Percentiles rank a stretch among this genome's conserved stretches.
phyloP scores from a whole-genome alignment of 345 rosid genomes.

The Cochlearia excelsa region DNA sequence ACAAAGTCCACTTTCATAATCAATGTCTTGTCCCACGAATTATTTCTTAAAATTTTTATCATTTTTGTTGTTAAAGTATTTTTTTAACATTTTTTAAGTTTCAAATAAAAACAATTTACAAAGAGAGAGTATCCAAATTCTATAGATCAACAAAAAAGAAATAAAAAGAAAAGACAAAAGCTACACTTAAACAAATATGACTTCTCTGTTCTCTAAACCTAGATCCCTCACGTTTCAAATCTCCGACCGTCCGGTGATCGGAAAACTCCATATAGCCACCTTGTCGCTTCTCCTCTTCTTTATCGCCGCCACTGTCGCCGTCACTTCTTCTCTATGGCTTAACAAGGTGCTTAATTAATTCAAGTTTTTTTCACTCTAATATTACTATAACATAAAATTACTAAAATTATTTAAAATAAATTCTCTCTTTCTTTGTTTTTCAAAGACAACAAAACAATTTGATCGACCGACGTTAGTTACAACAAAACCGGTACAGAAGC shows the following conservation, averaged over 20 bases:
- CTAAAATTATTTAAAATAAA: not conserved
- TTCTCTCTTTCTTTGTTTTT: not conserved
- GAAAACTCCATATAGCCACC: constrained; percentile 34
- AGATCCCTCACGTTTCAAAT: constrained; percentile 27
- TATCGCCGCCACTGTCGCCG: constrained; percentile 21
- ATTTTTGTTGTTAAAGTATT: no score
- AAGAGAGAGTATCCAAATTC: no score
- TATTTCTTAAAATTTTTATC: no score
- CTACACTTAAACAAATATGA: not conserved
- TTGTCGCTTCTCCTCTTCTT: constrained; percentile 30
- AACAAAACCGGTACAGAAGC: constrained; percentile 19
- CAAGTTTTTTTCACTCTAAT: not conserved
- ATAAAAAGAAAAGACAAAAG: no score
- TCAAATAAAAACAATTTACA: no score
- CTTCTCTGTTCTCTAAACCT: constrained; percentile 34
- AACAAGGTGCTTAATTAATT: constrained; percentile 14
- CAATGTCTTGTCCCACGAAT: no score
- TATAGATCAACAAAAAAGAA: no score
- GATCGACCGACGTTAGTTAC: constrained; percentile 25
- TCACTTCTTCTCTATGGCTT: constrained; percentile 37
- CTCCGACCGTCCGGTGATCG: constrained; percentile 23
- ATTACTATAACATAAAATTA: not conserved
- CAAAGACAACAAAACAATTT: constrained; percentile 19
- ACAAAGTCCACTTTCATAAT: no score
- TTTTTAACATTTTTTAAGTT: no score